phyloP scores from a whole-genome alignment of 371 early-diverging fungal genomes.

The Coemansia sp. region DNA sequence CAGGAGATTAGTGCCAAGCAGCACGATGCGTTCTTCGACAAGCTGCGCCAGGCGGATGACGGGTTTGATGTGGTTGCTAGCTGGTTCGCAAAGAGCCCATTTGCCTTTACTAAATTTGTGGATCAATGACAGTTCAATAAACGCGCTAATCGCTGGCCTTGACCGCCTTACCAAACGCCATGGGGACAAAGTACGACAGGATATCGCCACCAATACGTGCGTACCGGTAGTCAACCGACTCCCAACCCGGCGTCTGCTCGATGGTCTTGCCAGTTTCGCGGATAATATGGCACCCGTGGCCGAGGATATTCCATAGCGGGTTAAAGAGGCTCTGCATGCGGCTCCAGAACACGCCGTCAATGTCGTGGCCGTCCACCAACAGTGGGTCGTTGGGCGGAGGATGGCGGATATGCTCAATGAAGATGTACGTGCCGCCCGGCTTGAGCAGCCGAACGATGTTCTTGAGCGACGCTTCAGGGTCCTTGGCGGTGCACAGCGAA shows the following conservation, averaged over 20 bases:
- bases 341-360: conserved; percentile 29
- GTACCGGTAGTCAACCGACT: conserved; percentile 31
- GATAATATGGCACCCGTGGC: conserved; percentile 42
- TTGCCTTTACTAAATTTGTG: conserved; percentile 73
- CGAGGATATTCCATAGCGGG: conserved; percentile 38
- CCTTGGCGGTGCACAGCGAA: conserved; percentile 35
- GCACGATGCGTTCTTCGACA: conserved; percentile 75
- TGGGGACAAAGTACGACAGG: conserved; percentile 29
- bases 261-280: conserved; percentile 32
- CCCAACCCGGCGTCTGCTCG: conserved; percentile 25
- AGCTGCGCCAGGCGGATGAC: conserved; percentile 77
- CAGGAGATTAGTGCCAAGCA: conserved; percentile 75
- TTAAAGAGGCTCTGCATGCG: conserved; percentile 37
- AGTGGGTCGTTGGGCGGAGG: conserved; percentile 16
- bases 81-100: conserved; percentile 84
- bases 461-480: conserved; percentile 17
- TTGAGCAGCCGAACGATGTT: conserved; percentile 29
- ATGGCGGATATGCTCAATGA: conserved; percentile 47
- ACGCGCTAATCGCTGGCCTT: conserved; percentile 6
- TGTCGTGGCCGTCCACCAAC: conserved; percentile 22
- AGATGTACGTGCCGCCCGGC: conserved; percentile 47
- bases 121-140: conserved; percentile 49
- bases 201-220: conserved; percentile 25
- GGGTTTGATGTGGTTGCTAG: conserved; percentile 85
- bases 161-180: conserved; percentile 38